Evolutionary conservation across 371 early-diverging fungal genomes (phyloP).

Genomic region (Rhizopus sp.): DNA sequence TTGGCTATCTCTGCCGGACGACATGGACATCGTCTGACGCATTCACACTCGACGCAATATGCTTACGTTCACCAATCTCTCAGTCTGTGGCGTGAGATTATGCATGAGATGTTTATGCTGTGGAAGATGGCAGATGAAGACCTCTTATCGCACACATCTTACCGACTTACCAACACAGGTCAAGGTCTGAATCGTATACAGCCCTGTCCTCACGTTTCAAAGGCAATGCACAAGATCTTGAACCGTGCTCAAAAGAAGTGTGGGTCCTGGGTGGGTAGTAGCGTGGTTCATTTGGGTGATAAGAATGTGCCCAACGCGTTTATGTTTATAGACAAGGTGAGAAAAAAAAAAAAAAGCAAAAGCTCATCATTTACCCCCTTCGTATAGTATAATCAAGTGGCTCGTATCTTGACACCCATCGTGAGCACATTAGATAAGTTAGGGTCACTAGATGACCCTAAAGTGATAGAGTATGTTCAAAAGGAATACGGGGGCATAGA

Average conservation of each 20-base stretch:
- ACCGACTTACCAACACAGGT: slow-evolving; percentile 93
- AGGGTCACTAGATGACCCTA: slow-evolving; percentile 62
- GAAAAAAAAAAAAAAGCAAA: neutral
- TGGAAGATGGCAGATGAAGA: slow-evolving; percentile 93
- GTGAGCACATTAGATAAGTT: slow-evolving; percentile 74
- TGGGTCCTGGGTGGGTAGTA: slow-evolving; percentile 92
- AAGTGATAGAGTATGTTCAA: slow-evolving; percentile 66
- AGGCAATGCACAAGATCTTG: slow-evolving; percentile 86
- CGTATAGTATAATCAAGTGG: slow-evolving; percentile 89
- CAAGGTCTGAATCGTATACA: slow-evolving; percentile 94
- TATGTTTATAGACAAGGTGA: slow-evolving; percentile 92
- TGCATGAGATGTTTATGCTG: slow-evolving; percentile 95
- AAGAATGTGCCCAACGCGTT: slow-evolving; percentile 91
- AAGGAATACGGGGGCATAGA: slow-evolving; percentile 68
- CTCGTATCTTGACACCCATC: slow-evolving; percentile 90
- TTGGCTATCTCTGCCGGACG: slow-evolving; percentile 85
- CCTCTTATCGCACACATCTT: slow-evolving; percentile 72
- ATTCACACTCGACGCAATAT: slow-evolving; percentile 90
- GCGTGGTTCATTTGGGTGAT: slow-evolving; percentile 96
- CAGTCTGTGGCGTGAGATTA: slow-evolving; percentile 91
- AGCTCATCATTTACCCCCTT: neutral
- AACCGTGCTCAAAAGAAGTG: slow-evolving; percentile 78
- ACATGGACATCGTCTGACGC: slow-evolving; percentile 89
- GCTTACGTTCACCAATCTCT: slow-evolving; percentile 93
- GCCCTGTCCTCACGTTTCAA: slow-evolving; percentile 76